Percentiles rank a stretch among this genome's conserved stretches.
These are phyloP conservation scores for Lecanicillium sp. DNA, from an alignment of 2,329 filamentous ascomycete species.

Conservation along the genomic window DNA sequence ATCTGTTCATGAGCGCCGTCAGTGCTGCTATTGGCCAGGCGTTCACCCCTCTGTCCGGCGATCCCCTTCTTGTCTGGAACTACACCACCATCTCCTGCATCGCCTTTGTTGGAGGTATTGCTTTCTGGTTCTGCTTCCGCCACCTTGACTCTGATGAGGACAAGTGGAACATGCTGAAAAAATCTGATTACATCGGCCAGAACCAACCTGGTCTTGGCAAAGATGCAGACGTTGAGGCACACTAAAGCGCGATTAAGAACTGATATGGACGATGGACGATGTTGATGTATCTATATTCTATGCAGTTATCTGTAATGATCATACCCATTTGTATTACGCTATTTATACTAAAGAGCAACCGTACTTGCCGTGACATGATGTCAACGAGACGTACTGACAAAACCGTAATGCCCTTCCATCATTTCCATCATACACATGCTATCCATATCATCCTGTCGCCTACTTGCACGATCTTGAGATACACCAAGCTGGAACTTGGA, in stretches of 20 bases:
- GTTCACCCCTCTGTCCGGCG: constrained; percentile 53
- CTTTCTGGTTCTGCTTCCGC: constrained; percentile 64
- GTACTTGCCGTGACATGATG: no score
- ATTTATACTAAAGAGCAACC: neutral
- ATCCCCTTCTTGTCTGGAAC: constrained; percentile 67
- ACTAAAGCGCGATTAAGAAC: constrained; percentile 1
- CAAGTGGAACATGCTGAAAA: constrained; percentile 55
- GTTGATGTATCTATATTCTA: constrained; percentile 8
- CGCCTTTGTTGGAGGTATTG: constrained; percentile 53
- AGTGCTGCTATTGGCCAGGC: constrained; percentile 66
- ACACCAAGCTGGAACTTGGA: no score
- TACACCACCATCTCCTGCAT: constrained; percentile 59
- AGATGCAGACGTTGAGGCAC: constrained; percentile 11
- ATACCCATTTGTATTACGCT: constrained; percentile 13
- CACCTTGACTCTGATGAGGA: constrained; percentile 64
- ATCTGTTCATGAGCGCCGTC: constrained; percentile 65
- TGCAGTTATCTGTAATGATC: constrained; percentile 3
- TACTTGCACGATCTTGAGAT: no score
- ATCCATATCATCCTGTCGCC: no score
- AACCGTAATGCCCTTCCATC: no score
- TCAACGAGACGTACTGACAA: no score
- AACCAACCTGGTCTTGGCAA: constrained; percentile 31
- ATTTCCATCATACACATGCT: no score
- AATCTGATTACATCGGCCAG: constrained; percentile 36
- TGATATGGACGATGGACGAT: neutral